Conservation (phyloP, 495 filamentous ascomycete genomes). For the Aspergillus hancockii region DNA sequence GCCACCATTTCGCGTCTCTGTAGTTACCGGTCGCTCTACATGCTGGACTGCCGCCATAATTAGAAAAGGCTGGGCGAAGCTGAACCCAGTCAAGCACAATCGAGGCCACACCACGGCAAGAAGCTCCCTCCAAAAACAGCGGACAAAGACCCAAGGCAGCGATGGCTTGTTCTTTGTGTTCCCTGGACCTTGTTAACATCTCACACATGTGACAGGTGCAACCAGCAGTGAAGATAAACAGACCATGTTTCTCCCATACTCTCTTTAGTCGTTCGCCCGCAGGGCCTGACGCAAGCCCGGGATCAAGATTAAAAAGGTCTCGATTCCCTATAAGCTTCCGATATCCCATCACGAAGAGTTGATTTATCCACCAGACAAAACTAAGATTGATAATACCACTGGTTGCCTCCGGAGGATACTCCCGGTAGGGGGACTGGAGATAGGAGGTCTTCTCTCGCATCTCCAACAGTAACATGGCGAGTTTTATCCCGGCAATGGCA, state of each 20-base stretch:
- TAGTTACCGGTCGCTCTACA: background rate
- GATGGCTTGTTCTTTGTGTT: background rate
- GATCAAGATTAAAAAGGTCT: slow-evolving; percentile 9
- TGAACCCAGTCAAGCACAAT: slow-evolving; percentile 11
- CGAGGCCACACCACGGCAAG: slow-evolving; percentile 2
- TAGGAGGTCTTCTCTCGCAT: background rate
- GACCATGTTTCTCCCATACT: slow-evolving; percentile 8
- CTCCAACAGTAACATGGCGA: background rate
- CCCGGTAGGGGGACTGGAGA: background rate
- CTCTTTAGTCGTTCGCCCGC: slow-evolving; percentile 6
- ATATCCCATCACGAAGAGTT: slow-evolving; percentile 1
- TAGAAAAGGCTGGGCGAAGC: slow-evolving; percentile 9
- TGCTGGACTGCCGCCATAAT: slow-evolving; percentile 4
- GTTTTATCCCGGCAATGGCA: background rate
- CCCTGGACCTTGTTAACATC: slow-evolving; percentile 3
- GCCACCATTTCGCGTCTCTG: background rate
- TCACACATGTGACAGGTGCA: background rate
- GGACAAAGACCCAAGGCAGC: slow-evolving; percentile 5
- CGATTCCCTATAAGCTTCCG: slow-evolving; percentile 3
- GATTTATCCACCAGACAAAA: background rate
- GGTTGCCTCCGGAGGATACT: background rate
- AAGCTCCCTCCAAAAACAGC: slow-evolving; percentile 6
- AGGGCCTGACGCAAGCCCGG: slow-evolving; percentile 2
- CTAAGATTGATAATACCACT: background rate
- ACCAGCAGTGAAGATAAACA: too few species aligned